These are phyloP conservation scores for Colletotrichum destructivum DNA, from an alignment of 2,329 filamentous ascomycete species.

Conservation along the genomic window DNA sequence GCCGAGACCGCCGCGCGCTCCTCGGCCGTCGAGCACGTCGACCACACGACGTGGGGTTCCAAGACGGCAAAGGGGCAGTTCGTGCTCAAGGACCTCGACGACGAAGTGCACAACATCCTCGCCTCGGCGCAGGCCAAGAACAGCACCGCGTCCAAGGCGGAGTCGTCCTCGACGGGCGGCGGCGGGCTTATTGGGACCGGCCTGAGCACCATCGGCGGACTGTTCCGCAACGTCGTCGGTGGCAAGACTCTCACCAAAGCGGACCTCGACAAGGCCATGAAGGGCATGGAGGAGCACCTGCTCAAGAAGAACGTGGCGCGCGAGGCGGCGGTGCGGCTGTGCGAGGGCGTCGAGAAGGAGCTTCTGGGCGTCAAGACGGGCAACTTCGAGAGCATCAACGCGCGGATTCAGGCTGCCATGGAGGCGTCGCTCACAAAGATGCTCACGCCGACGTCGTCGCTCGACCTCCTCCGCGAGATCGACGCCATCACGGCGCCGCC, in stretches of 20 bases:
- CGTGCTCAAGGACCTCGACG: constrained; percentile 91
- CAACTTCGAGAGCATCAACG: constrained; percentile 90
- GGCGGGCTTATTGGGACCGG: constrained; percentile 83
- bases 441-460: constrained; percentile 92
- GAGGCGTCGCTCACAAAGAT: constrained; percentile 95
- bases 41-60: constrained; percentile 86
- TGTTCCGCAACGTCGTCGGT: constrained; percentile 95
- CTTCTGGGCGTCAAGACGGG: constrained; percentile 92
- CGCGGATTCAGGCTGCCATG: constrained; percentile 88
- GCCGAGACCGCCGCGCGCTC: constrained; percentile 64
- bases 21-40: constrained; percentile 79
- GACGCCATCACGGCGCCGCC: constrained; percentile 81
- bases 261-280: constrained; percentile 92
- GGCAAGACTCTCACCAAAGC: constrained; percentile 92
- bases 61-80: constrained; percentile 92
- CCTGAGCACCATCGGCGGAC: constrained; percentile 85
- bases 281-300: constrained; percentile 95
- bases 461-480: constrained; percentile 95
- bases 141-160: constrained; percentile 57
- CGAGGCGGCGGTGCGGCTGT: constrained; percentile 92
- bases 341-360: constrained; percentile 91
- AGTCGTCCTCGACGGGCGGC: constrained; percentile 50
- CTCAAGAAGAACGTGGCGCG: constrained; percentile 96
- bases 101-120: constrained; percentile 93
- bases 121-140: constrained; percentile 79